Percentiles rank a stretch among this genome's conserved stretches.
These are phyloP conservation scores for Aquilaria malaccensis DNA, from an alignment of 345 rosid species.

Conservation along the genomic window DNA sequence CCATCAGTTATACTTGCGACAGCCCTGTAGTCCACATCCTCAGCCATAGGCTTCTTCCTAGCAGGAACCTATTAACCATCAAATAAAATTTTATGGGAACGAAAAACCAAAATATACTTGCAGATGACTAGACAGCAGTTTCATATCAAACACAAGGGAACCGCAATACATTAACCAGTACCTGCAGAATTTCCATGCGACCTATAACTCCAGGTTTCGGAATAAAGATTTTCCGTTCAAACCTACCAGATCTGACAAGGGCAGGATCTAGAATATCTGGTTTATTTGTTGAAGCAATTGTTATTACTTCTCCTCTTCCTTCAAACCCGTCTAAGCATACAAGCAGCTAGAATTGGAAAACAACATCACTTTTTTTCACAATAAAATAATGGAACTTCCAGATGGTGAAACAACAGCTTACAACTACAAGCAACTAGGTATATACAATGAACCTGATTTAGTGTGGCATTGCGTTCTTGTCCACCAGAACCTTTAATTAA, in stretches of 20 bases:
- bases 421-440: background rate
- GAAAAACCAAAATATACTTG: background rate
- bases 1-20: conserved; percentile 90
- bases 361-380: background rate
- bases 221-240: conserved; percentile 73
- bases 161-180: conserved; percentile 10
- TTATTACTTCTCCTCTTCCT: conserved; percentile 93
- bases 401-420: background rate
- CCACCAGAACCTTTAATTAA: conserved; percentile 94
- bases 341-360: conserved; percentile 44
- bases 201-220: conserved; percentile 92
- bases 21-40: conserved; percentile 88
- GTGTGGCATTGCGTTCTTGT: conserved; percentile 97
- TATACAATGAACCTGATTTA: conserved; percentile 66
- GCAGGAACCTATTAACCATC: conserved; percentile 67
- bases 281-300: conserved; percentile 93
- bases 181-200: conserved; percentile 86
- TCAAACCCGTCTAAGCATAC: conserved; percentile 96
- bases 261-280: conserved; percentile 97
- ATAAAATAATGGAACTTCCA: background rate
- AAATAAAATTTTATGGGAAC: background rate
- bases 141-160: too few relatives aligned
- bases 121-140: background rate
- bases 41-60: conserved; percentile 91
- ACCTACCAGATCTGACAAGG: conserved; percentile 87